Evolutionary conservation across 1,284 basidiomycete species (phyloP).

Genomic region (Leccinum pallidistipes): DNA sequence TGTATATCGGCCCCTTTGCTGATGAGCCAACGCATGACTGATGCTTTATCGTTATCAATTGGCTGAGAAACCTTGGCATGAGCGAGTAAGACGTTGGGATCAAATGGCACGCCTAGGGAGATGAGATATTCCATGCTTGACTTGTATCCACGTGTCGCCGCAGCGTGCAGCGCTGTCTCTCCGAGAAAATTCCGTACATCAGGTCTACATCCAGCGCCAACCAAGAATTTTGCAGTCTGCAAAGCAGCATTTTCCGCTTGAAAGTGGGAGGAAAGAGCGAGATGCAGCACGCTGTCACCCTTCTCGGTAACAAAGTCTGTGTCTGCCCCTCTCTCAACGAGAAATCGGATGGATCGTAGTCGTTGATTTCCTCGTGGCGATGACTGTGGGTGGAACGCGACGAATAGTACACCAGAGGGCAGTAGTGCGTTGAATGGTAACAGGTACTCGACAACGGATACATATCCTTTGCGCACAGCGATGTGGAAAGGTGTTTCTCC

Average conservation of each 20-base stretch:
- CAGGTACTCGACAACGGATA: constrained; percentile 2
- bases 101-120: not conserved
- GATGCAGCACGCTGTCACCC: constrained; percentile 1
- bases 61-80: not conserved
- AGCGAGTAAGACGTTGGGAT: constrained; percentile 2
- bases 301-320: not conserved
- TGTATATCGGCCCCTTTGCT: constrained; percentile 4
- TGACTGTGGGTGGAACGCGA: not conserved
- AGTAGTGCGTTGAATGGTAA: not conserved
- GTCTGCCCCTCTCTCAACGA: constrained; percentile 1
- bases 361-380: not conserved
- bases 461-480: not conserved
- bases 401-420: constrained; percentile 4
- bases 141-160: not conserved
- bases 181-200: not conserved
- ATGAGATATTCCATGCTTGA: constrained; percentile 3
- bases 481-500: constrained; percentile 5
- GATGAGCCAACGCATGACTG: constrained; percentile 3
- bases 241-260: not conserved
- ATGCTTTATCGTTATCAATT: not conserved
- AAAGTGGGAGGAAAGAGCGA: constrained; percentile 3
- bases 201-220: not conserved
- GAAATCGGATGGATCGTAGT: not conserved
- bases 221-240: not conserved
- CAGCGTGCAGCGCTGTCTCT: constrained; percentile 1